Percentiles rank a stretch among this genome's conserved stretches.
Conservation (phyloP, 371 early-diverging fungal genomes). For the Apophysomyces elegans region DNA sequence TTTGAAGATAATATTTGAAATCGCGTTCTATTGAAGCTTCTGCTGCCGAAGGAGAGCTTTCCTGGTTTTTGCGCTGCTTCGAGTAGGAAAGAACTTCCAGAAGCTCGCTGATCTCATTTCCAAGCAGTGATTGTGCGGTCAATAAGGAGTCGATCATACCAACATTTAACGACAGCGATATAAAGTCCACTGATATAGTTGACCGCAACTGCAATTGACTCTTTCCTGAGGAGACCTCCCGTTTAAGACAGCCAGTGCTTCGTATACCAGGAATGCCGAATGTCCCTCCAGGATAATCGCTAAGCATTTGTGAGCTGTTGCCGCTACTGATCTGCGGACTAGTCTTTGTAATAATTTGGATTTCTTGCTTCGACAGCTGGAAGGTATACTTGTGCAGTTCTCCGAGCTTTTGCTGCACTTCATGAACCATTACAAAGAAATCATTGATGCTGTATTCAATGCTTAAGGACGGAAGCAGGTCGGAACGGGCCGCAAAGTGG, state of each 20-base stretch:
- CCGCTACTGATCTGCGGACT: constrained; percentile 7
- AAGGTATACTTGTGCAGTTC: constrained; percentile 54
- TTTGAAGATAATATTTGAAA: constrained; percentile 61
- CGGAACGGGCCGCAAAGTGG: constrained; percentile 61
- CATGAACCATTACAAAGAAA: constrained; percentile 60
- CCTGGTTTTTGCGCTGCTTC: constrained; percentile 28
- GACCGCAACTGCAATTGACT: constrained; percentile 46
- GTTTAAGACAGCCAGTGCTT: constrained; percentile 55
- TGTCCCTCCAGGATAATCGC: constrained; percentile 47
- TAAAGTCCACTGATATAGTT: constrained; percentile 65
- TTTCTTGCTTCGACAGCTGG: constrained; percentile 60
- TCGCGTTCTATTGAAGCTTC: constrained; percentile 10
- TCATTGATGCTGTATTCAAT: constrained; percentile 65
- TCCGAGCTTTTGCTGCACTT: constrained; percentile 31
- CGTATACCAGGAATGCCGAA: constrained; percentile 66
- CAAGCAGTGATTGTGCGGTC: constrained; percentile 78
- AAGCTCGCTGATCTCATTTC: constrained; percentile 79
- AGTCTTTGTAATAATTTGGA: constrained; percentile 56
- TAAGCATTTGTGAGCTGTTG: constrained; percentile 19
- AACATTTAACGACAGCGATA: constrained; percentile 70
- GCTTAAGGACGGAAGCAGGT: constrained; percentile 70
- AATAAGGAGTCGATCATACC: constrained; percentile 77
- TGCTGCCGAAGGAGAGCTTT: not conserved
- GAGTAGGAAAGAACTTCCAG: constrained; percentile 72
- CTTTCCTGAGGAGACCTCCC: constrained; percentile 17